Evolutionary conservation across 2,329 filamentous ascomycete species (phyloP).

Genomic region (Harringtonia lauricola): DNA sequence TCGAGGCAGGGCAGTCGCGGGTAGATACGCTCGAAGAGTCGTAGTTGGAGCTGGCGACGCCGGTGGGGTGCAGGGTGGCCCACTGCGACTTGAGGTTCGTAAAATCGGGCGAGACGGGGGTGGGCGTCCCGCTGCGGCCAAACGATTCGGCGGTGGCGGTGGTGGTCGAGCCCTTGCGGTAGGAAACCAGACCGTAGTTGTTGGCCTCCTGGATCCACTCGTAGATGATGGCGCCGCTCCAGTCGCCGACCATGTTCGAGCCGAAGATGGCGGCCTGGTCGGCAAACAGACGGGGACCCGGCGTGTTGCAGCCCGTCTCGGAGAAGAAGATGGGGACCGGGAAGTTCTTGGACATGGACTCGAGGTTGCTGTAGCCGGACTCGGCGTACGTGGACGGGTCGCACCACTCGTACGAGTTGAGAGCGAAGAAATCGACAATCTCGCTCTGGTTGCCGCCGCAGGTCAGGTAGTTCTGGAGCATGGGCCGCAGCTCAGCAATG

Average conservation of each 20-base stretch:
- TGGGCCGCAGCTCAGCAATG: constrained; percentile 56
- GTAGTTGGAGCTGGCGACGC: constrained; percentile 57
- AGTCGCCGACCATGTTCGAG: constrained; percentile 55
- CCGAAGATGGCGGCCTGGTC: constrained; percentile 74
- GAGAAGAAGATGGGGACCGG: constrained; percentile 84
- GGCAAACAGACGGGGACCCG: constrained; percentile 49
- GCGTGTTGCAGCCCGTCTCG: constrained; percentile 72
- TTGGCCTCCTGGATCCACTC: constrained; percentile 85
- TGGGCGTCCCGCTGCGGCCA: constrained; percentile 61
- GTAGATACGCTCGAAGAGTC: constrained; percentile 47
- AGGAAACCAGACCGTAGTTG: constrained; percentile 70
- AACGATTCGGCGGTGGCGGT: constrained; percentile 62
- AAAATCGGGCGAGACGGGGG: constrained; percentile 65
- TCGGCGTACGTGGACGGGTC: constrained; percentile 44
- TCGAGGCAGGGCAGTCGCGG: constrained; percentile 60
- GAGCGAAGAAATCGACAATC: constrained; percentile 69
- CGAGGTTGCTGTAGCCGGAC: constrained; percentile 60
- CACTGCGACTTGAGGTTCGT: constrained; percentile 65
- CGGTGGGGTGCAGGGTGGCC: constrained; percentile 59
- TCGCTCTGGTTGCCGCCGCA: constrained; percentile 62
- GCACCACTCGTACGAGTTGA: constrained; percentile 82
- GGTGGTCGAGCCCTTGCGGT: constrained; percentile 49
- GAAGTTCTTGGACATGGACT: constrained; percentile 56
- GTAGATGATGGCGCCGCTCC: constrained; percentile 74
- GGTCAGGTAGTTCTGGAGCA: constrained; percentile 61